Base-by-base conservation (phyloP, 2,329 filamentous ascomycete genomes). In the Ophiosphaerella narmari region DNA sequence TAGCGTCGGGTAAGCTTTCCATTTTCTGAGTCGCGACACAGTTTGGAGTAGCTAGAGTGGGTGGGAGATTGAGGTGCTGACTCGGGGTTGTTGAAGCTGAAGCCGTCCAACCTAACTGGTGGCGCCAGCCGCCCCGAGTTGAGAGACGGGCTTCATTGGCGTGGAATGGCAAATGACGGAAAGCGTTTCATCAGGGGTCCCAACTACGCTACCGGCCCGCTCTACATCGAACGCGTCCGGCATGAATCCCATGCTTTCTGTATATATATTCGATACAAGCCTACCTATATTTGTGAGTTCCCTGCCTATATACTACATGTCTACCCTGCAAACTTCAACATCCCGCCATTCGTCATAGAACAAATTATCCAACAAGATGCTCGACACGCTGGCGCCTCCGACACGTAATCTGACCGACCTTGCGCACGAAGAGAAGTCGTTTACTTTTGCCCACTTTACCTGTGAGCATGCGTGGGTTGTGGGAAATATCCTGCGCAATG, bases 391-490 rank as follows among this genome's bases (percentile, higher is more conserved):
- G 46, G 68, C 63, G 56, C 65, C 61, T n/a, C 70, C 71, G 4
- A 60, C 71, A 4, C 62, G 60, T 50, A 71, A 74, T 34, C 71
- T 78, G 29, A 59, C 66, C 18, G 67, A 72, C 33, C 75, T 79
- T 47, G 70, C 68, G 14, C 60, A 64, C 44, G 70, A 77, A 52
- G 77, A 80, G 61, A 66, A 65, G 35, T 66, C 71, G 34, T 75
- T 80, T 53, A 67, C 67, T n/a, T 78, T 80, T 58, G 72, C 75
- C 11, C 63, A 80, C 55, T 90, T 90, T 74, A 88, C 85, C 2
- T 76, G 80, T 46, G 74, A 80, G 21, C 85, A 87, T 60, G 87
- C 86, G 43, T 87, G 83, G 77, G 78, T 81, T 31, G 80, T 90
- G 4, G 87, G 87, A 50, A 80, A 81, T 55, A 80, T 85, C 16